Base-by-base conservation (phyloP, 495 filamentous ascomycete species). In the Sordaria brevicollis region DNA sequence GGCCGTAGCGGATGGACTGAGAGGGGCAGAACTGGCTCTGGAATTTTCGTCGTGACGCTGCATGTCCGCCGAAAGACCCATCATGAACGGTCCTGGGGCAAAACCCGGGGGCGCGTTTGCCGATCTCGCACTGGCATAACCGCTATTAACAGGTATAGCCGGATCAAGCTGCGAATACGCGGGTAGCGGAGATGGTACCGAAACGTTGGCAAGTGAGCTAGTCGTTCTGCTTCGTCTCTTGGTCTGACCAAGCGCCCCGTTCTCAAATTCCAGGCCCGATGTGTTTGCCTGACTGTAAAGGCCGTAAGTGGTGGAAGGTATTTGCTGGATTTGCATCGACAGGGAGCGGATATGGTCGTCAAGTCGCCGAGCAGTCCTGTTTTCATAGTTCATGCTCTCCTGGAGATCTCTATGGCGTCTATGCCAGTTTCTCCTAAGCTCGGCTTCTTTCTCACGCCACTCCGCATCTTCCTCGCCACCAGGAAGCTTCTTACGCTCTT, bases 1-100 rank as follows among this genome's bases (percentile, higher is more conserved):
- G 29, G 90, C 84, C 66, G 91, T 87, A 9, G 93, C 93, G 13
- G 91, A 90, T 33, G 93, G 93, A 73, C 92, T 94, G 78, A 95
- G 91, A 35, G 92, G 90, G 21, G 88, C 88, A 67, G 84, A 86
- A 49, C 88, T 80, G 35, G 77, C 76, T 38, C 79, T 78, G 68
- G 79, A 77, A 9, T 79, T 80, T 29, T 87, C 85, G 17, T 82
- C 83, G 38, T 81, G 77, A 35, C 74, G 75, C 15, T 69, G 72
- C 69, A 72, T 65, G 66, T 85, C 83, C 33, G 78, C 73, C 19
- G 76, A 80, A 62, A 83, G 73, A 57, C 83, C 83, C 72, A 62
- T 62, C 69, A 86, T 81, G 38, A 83, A 87, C n/a, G 84, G 84
- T 1, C 82, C 82, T n/a, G 77, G 81, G 5, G 79, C 81, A 70